Evolutionary conservation across 257 asterid genomes (phyloP), one percentile per base, ranked within the genome.

Genomic region (Lycium barbarum): DNA sequence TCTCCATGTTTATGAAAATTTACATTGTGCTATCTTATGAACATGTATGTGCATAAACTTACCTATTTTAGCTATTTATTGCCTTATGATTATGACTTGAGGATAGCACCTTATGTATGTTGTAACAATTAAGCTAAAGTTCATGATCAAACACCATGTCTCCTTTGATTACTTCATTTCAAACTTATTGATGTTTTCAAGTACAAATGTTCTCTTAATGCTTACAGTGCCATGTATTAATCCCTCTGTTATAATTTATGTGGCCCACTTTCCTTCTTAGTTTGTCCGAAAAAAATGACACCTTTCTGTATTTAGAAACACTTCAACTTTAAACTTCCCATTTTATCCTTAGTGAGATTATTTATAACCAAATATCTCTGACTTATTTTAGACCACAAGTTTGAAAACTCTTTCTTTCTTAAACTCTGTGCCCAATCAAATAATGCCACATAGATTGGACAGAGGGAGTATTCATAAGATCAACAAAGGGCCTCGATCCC

Each of bases 301-400:
- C 76, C 45, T 14, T 36, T 67, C 2, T 36, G n/a, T 36, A 67
- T 67, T 14, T 68, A 68, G 26, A 15, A 68, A 36, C 13, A 15
- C 26, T 35, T 14, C 26, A 68, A 68, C 78, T 65, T 65, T 68
- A 68, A 68, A 15, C 78, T 15, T 68, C 26, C 14, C 26, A 68
- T 38, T 68, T 67, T 68, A 68, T 38, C 22, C 26, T 68, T 68
- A 15, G 35, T 36, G 26, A 68, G 8, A 38, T 14, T 15, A 68
- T 36, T 36, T 38, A 3, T 68, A 15, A 49, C 6, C 78, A 68
- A 68, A 15, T 15, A 26, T 17, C 22, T 67, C 6, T 7, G 3
- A 38, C 78, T 68, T 68, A 38, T 68, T 68, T 68, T 8, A 38
- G 78, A 68, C 76, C 78, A 68, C 51, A 68, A 68, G 51, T 47